Base-by-base conservation (phyloP, 306 rosid genomes). In the Lathyrus aphaca region DNA sequence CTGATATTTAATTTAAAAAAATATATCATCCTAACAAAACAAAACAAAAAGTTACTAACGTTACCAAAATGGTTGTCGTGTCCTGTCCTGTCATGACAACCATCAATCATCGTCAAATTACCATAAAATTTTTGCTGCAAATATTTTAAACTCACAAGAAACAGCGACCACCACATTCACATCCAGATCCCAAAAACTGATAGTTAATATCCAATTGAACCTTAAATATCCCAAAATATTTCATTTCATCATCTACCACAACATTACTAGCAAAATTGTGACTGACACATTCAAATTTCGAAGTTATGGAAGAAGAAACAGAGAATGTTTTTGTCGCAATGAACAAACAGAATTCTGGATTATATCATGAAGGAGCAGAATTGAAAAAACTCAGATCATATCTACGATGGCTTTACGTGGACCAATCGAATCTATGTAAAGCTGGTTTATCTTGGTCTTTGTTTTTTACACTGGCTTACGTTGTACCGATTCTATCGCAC, bases 371-470 rank as follows among this genome's bases (percentile, higher is more conserved):
- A 12, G 88, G 80, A 54, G 14, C 51, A 2, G 89, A 88, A 23
- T 39, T 84, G 35, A 83, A 64, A 71, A 82, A 69, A 69, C 80
- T 94, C 16, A 75, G 78, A 12, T 49, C 86, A 7, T 86, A 78
- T 50, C 77, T 90, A n/a, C 75, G 66, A 74, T 88, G 96, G 90
- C 53, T 90, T 14, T 90, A 83, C 66, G 81, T 84, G 44, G 96
- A 91, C 72, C 99, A 86, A 55, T 87, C 97, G 2, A 86, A 76
- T 54, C 0, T 56, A 0, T 78, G 75, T 76, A 81, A 78, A 27
- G 64, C 88, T 5, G 17, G 51, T 45, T 16, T 87, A 5, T 90
- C 99, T 1, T 94, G 97, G 88, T 78, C 87, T 13, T n/a, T 89
- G 14, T 91, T 88, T 79, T 58, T 84, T 66, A 17, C 75, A 4